Percentiles rank a stretch among this genome's conserved stretches.
phyloP scores from a whole-genome alignment of 352 stramenopile genomes.

The Hyaloperonospora brassicae region DNA sequence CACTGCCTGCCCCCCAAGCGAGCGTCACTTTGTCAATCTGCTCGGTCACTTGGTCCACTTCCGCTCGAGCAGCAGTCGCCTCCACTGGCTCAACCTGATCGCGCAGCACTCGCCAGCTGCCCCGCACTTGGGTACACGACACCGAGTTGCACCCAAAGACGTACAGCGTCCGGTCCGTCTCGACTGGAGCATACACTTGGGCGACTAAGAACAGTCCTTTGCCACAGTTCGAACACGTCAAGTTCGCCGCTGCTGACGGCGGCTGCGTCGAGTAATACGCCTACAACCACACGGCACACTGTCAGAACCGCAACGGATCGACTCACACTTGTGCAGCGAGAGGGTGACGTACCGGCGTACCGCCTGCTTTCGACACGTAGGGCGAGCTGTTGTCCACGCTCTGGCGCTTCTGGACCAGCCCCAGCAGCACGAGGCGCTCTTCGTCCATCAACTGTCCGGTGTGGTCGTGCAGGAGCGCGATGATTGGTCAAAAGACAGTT shows the following conservation, averaged over 20 bases:
- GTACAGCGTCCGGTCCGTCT: constrained; percentile 67
- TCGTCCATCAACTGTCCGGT: constrained; percentile 35
- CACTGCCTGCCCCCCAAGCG: constrained; percentile 34
- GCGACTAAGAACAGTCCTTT: constrained; percentile 57
- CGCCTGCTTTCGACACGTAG: constrained; percentile 71
- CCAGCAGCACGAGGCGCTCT: constrained; percentile 54
- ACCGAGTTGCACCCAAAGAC: constrained; percentile 81
- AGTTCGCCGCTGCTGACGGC: constrained; percentile 28
- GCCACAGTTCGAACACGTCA: constrained; percentile 54
- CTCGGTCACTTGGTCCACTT: constrained; percentile 13
- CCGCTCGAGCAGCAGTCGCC: background rate
- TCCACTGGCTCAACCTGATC: constrained; percentile 52
- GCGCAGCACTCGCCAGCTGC: constrained; percentile 70
- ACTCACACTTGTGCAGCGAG: no score
- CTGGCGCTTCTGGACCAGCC: constrained; percentile 58
- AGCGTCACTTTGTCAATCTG: constrained; percentile 20
- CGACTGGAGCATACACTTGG: constrained; percentile 75
- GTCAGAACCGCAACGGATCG: no score
- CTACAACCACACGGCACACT: no score
- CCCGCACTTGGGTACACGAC: constrained; percentile 48
- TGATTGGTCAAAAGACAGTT: no score
- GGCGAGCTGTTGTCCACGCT: constrained; percentile 55
- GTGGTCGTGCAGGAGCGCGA: no score
- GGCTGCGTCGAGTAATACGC: constrained; percentile 49
- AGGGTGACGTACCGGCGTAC: constrained; percentile 67